Base-by-base conservation (phyloP, 208 protist species). In the Wallacemonas sp. region DNA sequence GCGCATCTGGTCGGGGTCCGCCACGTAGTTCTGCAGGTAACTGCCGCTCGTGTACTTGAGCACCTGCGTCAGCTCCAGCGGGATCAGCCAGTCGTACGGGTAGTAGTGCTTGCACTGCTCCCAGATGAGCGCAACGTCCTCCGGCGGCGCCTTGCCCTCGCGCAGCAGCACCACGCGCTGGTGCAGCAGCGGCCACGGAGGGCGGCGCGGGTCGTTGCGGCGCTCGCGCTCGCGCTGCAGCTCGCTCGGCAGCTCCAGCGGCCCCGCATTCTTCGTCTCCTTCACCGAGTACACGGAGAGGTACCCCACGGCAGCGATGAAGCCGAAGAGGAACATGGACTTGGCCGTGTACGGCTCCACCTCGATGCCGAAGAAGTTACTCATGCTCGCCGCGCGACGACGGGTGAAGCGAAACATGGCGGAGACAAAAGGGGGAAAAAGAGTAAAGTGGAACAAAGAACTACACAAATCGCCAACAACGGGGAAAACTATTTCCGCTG, bases 91-190 rank as follows among this genome's bases (percentile, higher is more conserved):
- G 73, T 94, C 89, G 3, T 72, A 71, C 14, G 85, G 81, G 76
- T 94, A 94, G 77, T 94, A 94, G 62, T 92, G 80, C 48, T 79
- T 79, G 38, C 78, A 87, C 70, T 94, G 89, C 65, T 92, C 85
- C 89, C 89, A 94, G 66, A 94, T 54, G 10, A 92, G 71, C 22
- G 75, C 67, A n/a, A 94, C 64, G 59, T 94, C 89, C 64, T 94
- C 89, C 11, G 81, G 83, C 2, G 83, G 31, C 10, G 64, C 65
- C 61, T 91, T 92, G 23, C 86, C 86, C 69, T 94, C 89, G 3
- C 89, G 89, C 70, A 94, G 62, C 64, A 92, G 67, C 67, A 92
- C 86, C 32, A 84, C 77, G 8, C 84, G 81, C 66, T 94, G 85
- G 61, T 94, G 89, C 55, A 94, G 82, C 59, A 94, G 79, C 29